These are phyloP conservation scores for Myochromella boudieri DNA, from an alignment of 768 basidiomycete genomes.

Conservation along the genomic window DNA sequence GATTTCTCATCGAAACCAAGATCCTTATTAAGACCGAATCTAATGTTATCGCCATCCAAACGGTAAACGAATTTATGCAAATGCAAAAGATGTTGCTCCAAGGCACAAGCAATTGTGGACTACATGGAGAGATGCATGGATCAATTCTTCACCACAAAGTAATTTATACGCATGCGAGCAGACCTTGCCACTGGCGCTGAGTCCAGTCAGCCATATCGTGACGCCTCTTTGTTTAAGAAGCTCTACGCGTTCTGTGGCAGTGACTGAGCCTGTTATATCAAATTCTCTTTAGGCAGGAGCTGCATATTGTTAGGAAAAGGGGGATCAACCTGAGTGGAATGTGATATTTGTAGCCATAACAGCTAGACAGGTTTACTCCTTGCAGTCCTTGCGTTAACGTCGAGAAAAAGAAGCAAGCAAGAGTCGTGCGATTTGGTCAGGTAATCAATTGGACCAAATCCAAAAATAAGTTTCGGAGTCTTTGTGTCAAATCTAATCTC, in stretches of 20 bases:
- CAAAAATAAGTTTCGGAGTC: too few relatives aligned
- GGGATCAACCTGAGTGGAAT: conserved; percentile 36
- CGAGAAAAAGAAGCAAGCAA: conserved; percentile 19
- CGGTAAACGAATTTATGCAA: conserved; percentile 84
- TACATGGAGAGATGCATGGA: conserved; percentile 31
- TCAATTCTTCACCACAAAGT: background rate
- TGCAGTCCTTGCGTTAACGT: too few relatives aligned
- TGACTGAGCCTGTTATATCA: conserved; percentile 64
- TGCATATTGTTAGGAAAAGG: background rate
- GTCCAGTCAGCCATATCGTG: conserved; percentile 96
- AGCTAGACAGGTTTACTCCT: too few relatives aligned
- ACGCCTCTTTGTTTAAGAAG: conserved; percentile 80
- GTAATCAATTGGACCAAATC: too few relatives aligned
- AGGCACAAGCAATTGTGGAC: conserved; percentile 96
- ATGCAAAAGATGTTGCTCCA: conserved; percentile 94
- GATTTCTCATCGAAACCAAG: conserved; percentile 92
- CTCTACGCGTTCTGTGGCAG: conserved; percentile 59
- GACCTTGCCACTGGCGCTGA: conserved; percentile 95
- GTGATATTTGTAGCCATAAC: conserved; percentile 62
- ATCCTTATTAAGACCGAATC: conserved; percentile 96
- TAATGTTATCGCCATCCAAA: conserved; percentile 93
- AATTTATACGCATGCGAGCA: conserved; percentile 12
- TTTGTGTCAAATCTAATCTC: too few relatives aligned
- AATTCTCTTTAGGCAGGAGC: conserved; percentile 11
- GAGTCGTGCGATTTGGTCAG: conserved; percentile 20